A percentile compares a stretch with the other conserved stretches of the same genome.
These are phyloP conservation scores for Phytophthora cajani DNA, from an alignment of 352 stramenopile species.

Conservation along the genomic window DNA sequence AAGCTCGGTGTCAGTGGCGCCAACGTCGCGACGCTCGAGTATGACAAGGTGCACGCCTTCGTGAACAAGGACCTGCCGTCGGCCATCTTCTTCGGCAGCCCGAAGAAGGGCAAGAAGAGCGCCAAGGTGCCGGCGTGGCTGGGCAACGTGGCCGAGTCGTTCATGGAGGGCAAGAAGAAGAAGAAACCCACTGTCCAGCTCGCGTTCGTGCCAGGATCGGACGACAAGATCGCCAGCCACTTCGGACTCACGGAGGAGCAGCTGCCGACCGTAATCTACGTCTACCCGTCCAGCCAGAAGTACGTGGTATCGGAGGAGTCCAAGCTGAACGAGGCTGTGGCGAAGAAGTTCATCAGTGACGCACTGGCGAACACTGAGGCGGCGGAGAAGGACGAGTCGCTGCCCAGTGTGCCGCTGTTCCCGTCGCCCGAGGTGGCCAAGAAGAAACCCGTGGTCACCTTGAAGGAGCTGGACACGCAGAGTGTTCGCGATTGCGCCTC, in stretches of 20 bases:
- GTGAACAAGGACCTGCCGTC: slow-evolving; percentile 60
- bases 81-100: slow-evolving; percentile 74
- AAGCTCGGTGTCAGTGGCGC: slow-evolving; percentile 67
- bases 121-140: slow-evolving; percentile 67
- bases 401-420: slow-evolving; percentile 61
- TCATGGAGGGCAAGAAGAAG: slow-evolving; percentile 64
- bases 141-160: slow-evolving; percentile 59
- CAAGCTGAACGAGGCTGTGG: slow-evolving; percentile 52
- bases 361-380: slow-evolving; percentile 42
- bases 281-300: slow-evolving; percentile 54
- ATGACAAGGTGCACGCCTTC: slow-evolving; percentile 62
- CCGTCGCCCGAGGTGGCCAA: slow-evolving; percentile 71
- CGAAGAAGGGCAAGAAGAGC: slow-evolving; percentile 56
- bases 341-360: slow-evolving; percentile 67
- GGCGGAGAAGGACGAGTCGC: slow-evolving; percentile 36
- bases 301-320: slow-evolving; percentile 45
- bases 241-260: slow-evolving; percentile 62
- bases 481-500: slow-evolving; percentile 50
- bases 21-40: slow-evolving; percentile 56
- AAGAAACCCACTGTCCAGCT: slow-evolving; percentile 61
- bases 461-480: slow-evolving; percentile 48
- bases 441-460: slow-evolving; percentile 65
- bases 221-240: slow-evolving; percentile 74
- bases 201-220: slow-evolving; percentile 63
- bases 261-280: slow-evolving; percentile 68